phyloP scores from a whole-genome alignment of 164 flowering plant genomes.

The Platanus orientalis region DNA sequence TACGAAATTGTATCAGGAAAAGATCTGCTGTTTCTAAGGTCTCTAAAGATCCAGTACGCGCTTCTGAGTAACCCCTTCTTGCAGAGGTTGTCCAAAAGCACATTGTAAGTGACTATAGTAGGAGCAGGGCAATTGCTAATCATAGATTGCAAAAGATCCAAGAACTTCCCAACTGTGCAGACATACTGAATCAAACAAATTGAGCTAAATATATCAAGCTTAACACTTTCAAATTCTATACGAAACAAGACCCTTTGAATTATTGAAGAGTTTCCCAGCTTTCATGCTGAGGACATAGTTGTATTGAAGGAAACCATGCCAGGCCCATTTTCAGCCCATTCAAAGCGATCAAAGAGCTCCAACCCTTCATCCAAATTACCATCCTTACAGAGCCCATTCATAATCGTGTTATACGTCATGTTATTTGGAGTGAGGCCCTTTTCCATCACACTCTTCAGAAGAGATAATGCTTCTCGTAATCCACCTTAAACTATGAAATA shows the following conservation, averaged over 20 bases:
- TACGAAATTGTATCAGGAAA: constrained; percentile 34
- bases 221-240: constrained; percentile 37
- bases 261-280: constrained; percentile 26
- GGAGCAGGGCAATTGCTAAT: constrained; percentile 29
- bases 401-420: constrained; percentile 41
- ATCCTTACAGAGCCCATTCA: constrained; percentile 46
- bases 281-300: constrained; percentile 49
- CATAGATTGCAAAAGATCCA: constrained; percentile 37
- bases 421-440: constrained; percentile 38
- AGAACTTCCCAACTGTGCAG: constrained; percentile 26
- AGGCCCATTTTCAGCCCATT: constrained; percentile 31
- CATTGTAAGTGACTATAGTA: constrained; percentile 34
- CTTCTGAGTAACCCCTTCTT: constrained; percentile 26
- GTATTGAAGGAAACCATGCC: constrained; percentile 49
- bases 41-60: constrained; percentile 26
- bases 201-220: constrained; percentile 31
- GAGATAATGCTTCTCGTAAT: constrained; percentile 32
- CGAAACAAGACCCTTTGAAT: constrained; percentile 28
- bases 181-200: constrained; percentile 41
- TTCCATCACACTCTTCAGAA: constrained; percentile 27
- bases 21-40: constrained; percentile 20
- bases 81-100: constrained; percentile 36
- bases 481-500: constrained; percentile 33
- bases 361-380: constrained; percentile 27
- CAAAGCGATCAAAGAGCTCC: constrained; percentile 32